Base-by-base conservation (phyloP, 2,329 filamentous ascomycete species). In the Colletotrichum acutatum region DNA sequence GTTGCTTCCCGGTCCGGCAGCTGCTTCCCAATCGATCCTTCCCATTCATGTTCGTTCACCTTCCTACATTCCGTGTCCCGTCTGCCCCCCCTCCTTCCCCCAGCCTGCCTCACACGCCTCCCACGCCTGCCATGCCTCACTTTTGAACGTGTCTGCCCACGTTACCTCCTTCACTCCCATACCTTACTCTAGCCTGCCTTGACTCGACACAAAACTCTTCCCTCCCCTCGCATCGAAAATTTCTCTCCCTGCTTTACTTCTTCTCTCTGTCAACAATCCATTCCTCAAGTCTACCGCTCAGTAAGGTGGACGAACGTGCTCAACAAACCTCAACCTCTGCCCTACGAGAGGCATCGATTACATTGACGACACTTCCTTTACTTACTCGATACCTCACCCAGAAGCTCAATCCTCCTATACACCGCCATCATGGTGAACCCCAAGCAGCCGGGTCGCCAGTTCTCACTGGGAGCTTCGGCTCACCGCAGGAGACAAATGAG, bases 401-500 rank as follows among this genome's bases (percentile, higher is more conserved):
- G 56, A 16, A 14, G n/a, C 32, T n/a, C 16, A 32, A 28, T 22
- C 24, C 1, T 12, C 5, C 16, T n/a, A 42, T 7, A 30, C 19
- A 22, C n/a, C 26, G 28, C 37, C 54, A 56, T 57, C 66, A 73
- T 73, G 71, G 32, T 30, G 46, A 57, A 26, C 26, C 56, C 67
- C 9, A 70, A 53, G 49, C 46, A 73, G 34, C 60, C 71, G 32
- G 75, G 74, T 7, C 85, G 83, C 76, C 82, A 81, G 77, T 86
- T 86, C 78, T 85, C 84, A 12, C 82, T 80, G 78, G 82, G 82
- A 78, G 81, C 84, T 75, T 86, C 85, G 72, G 79, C 80, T 77
- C 84, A 87, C 79, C 84, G 84, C 54, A 84, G 83, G 79, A 82
- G 85, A 68, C 82, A 83, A 77, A 86, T 87, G 84, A 86, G 84